phyloP scores from a whole-genome alignment of 495 filamentous ascomycete genomes.

The Poronia punctata region DNA sequence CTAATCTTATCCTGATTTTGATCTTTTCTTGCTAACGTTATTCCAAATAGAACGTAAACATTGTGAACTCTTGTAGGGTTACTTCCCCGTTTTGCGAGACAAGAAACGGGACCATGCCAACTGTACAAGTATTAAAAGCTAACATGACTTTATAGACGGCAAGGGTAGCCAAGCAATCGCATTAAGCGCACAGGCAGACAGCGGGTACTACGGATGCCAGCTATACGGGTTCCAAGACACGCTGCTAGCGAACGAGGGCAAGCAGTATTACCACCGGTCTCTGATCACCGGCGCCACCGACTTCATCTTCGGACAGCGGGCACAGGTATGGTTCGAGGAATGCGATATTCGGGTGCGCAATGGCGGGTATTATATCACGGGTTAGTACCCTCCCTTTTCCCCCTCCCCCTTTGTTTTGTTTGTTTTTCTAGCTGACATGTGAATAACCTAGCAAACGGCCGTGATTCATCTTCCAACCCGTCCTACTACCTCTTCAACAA shows the following conservation, averaged over 20 bases:
- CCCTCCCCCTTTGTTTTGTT: neutral
- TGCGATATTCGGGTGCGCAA: slow-evolving; percentile 49
- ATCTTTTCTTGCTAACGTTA: slow-evolving; percentile 1
- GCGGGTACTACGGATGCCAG: slow-evolving; percentile 53
- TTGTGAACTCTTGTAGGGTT: slow-evolving; percentile 43
- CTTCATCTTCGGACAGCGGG: slow-evolving; percentile 61
- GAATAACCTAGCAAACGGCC: slow-evolving; percentile 43
- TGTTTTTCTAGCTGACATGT: neutral
- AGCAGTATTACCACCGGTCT: slow-evolving; percentile 49
- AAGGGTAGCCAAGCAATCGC: slow-evolving; percentile 53
- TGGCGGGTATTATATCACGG: slow-evolving; percentile 43
- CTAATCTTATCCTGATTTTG: neutral
- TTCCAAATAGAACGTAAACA: slow-evolving; percentile 47
- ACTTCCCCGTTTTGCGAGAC: slow-evolving; percentile 9
- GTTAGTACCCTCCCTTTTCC: slow-evolving; percentile 9
- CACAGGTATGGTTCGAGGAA: slow-evolving; percentile 54
- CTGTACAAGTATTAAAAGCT: neutral
- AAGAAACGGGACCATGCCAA: neutral
- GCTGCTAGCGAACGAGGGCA: slow-evolving; percentile 49
- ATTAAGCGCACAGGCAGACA: slow-evolving; percentile 44
- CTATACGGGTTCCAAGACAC: slow-evolving; percentile 59
- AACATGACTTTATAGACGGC: slow-evolving; percentile 23
- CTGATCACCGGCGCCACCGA: slow-evolving; percentile 56
- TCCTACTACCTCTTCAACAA: slow-evolving; percentile 61
- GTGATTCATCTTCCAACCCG: slow-evolving; percentile 39